phyloP scores from a whole-genome alignment of 1,284 basidiomycete genomes.

The Puccinia polysora region DNA sequence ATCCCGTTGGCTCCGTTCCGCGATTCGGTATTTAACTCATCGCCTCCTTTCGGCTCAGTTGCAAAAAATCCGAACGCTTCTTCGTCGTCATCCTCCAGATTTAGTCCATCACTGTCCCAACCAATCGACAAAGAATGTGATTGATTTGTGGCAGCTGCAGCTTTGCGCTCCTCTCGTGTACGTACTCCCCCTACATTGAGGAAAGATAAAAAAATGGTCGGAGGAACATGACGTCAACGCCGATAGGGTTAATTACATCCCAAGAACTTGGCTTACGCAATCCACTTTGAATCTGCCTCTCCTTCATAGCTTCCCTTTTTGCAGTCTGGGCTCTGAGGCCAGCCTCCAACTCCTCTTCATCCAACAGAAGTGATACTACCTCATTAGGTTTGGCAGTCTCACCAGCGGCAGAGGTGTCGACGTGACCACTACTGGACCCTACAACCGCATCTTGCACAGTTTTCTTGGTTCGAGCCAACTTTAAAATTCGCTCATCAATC shows the following conservation, averaged over 20 bases:
- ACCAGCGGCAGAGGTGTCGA: conserved; percentile 47
- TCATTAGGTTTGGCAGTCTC: conserved; percentile 86
- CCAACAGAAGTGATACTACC: conserved; percentile 89
- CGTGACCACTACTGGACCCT: conserved; percentile 66
- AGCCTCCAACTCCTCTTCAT: conserved; percentile 67
- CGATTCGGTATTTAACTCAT: not conserved
- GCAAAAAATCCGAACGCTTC: conserved; percentile 43
- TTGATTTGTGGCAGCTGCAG: conserved; percentile 15
- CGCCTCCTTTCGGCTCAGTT: not conserved
- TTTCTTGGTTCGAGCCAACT: conserved; percentile 79
- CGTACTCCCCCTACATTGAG: conserved; percentile 28
- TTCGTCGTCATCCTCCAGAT: conserved; percentile 22
- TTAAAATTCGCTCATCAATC: conserved; percentile 96
- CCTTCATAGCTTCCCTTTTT: conserved; percentile 47
- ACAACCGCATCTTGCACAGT: conserved; percentile 96
- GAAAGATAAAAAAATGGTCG: not conserved
- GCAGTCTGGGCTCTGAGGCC: conserved; percentile 49
- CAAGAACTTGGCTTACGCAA: conserved; percentile 35
- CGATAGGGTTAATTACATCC: not conserved
- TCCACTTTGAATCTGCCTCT: conserved; percentile 43
- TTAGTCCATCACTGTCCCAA: not conserved
- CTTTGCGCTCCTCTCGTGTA: conserved; percentile 40
- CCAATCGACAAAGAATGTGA: not conserved
- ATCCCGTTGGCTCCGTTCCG: not conserved
- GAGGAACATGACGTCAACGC: not conserved